A percentile compares a stretch with the other conserved stretches of the same genome.
phyloP scores from a whole-genome alignment of 1,284 basidiomycete genomes.

The Ceratobasidium sp. region DNA sequence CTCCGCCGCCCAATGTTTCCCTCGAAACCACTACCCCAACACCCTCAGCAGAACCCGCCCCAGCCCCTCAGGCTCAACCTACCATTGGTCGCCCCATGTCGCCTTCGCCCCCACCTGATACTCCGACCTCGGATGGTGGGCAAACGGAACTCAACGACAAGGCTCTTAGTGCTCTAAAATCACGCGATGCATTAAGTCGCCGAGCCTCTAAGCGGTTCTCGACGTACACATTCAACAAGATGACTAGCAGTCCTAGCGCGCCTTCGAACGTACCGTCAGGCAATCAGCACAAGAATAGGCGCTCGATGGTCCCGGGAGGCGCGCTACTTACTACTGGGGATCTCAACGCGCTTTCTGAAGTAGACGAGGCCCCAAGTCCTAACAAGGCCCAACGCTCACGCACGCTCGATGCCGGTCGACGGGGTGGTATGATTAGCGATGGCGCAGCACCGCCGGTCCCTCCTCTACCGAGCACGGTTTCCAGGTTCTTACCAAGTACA shows the following conservation, averaged over 20 bases:
- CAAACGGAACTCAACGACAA: conserved; percentile 67
- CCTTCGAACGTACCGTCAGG: conserved; percentile 48
- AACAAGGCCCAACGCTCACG: conserved; percentile 33
- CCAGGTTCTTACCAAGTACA: conserved; percentile 50
- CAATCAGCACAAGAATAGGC: conserved; percentile 63
- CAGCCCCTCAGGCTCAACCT: conserved; percentile 52
- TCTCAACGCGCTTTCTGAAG: conserved; percentile 59
- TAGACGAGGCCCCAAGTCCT: conserved; percentile 41
- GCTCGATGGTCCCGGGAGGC: conserved; percentile 70
- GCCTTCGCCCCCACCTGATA: conserved; percentile 53
- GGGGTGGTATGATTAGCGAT: conserved; percentile 4
- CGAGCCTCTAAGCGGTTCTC: conserved; percentile 97
- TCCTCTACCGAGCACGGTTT: conserved; percentile 51
- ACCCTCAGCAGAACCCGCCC: conserved; percentile 67
- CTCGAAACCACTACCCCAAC: conserved; percentile 32
- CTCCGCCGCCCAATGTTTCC: conserved; percentile 22
- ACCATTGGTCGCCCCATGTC: conserved; percentile 57
- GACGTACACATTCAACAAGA: conserved; percentile 94
- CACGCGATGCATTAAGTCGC: conserved; percentile 86
- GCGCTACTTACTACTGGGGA: conserved; percentile 70
- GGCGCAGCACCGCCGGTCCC: conserved; percentile 49
- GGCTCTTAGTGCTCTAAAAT: conserved; percentile 89
- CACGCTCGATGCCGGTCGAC: conserved; percentile 19
- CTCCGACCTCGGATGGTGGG: conserved; percentile 57
- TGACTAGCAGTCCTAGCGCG: conserved; percentile 70